Percentiles rank a stretch among this genome's conserved stretches.
phyloP scores from a whole-genome alignment of 1,139 yeast species.

The Blastobotrys ciferrii region DNA sequence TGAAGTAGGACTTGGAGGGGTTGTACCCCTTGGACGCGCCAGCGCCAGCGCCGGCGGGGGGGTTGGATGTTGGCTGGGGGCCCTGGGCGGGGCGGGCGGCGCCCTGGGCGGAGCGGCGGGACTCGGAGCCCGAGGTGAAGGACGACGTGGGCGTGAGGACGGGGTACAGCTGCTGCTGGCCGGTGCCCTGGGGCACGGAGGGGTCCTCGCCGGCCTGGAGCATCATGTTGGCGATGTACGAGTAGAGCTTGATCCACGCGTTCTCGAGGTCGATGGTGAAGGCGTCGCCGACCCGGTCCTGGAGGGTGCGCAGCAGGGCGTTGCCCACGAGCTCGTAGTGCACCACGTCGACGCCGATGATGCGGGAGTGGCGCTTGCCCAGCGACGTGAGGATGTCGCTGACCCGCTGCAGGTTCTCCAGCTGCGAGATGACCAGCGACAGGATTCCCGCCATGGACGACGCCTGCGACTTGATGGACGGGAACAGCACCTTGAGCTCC shows the following conservation, averaged over 20 bases:
- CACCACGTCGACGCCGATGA: constrained; percentile 68
- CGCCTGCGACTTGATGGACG: constrained; percentile 69
- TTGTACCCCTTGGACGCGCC: constrained; percentile 16
- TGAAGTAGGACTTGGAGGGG: constrained; percentile 22
- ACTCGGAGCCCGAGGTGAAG: constrained; percentile 13
- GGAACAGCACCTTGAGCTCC: constrained; percentile 54
- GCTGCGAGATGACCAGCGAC: constrained; percentile 54
- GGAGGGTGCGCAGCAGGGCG: constrained; percentile 70
- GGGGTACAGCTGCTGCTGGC: constrained; percentile 25
- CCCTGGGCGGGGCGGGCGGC: background rate
- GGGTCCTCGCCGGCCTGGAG: constrained; percentile 69
- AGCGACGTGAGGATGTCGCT: constrained; percentile 61
- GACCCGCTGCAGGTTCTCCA: constrained; percentile 45
- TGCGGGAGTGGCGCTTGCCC: constrained; percentile 75
- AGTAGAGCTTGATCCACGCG: constrained; percentile 65
- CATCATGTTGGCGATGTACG: constrained; percentile 60
- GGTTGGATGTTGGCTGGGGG: constrained; percentile 3
- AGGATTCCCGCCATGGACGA: constrained; percentile 79
- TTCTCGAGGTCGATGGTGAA: constrained; percentile 52
- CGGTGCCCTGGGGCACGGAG: constrained; percentile 21
- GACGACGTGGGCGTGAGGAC: constrained; percentile 22
- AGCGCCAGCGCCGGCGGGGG: background rate
- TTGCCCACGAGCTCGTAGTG: constrained; percentile 79
- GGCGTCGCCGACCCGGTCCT: constrained; percentile 57
- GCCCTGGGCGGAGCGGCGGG: constrained; percentile 3